Evolutionary conservation across 768 basidiomycete species (phyloP), one percentile per base, ranked within the genome.

Genomic region (Lactarius psammicola): DNA sequence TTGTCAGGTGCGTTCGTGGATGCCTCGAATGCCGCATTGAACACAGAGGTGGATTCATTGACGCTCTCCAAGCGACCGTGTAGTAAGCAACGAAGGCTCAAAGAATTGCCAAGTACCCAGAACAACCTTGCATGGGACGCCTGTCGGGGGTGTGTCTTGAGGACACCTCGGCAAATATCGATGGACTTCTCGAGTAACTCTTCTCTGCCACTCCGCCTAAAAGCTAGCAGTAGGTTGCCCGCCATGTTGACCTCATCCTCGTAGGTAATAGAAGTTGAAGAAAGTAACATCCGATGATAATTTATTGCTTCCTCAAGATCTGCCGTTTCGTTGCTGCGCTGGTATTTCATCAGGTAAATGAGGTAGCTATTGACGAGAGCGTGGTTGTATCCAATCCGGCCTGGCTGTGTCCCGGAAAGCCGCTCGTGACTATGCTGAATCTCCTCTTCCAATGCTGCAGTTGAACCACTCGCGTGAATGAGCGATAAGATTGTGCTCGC

Each of bases 151-250:
- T 46, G 10, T 15, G 55, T 7, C 26, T 46, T 23, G 13, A 63
- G 33, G 44, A 36, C 42, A 34, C 26, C 34, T n/a, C 61, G 40
- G 31, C 62, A 56, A 8, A 63, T 34, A n/a, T 56, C 33, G 42
- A 63, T 63, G 4, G 62, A 46, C 23, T 36, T 46, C 28, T 63
- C 55, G 26, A 56, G 62, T 44, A 63, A 36, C 6, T 56, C 17
- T 9, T 36, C 42, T 20, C 31, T 44, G 33, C 42, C 62, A 26
- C 61, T 34, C 31, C 17, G 42, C 42, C 34, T 6, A 31, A 56
- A 62, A 23, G 40, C 61, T 8, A 34, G 30, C 13, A 23, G 55
- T 20, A 62, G 23, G 31, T 34, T 23, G 4, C 9, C 28, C 15
- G 55, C 33, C 17, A 56, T 28, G 23, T 36, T 11, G 11, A 28